Evolutionary conservation across 1,284 basidiomycete species (phyloP).

Genomic region (Agaricales sp.): DNA sequence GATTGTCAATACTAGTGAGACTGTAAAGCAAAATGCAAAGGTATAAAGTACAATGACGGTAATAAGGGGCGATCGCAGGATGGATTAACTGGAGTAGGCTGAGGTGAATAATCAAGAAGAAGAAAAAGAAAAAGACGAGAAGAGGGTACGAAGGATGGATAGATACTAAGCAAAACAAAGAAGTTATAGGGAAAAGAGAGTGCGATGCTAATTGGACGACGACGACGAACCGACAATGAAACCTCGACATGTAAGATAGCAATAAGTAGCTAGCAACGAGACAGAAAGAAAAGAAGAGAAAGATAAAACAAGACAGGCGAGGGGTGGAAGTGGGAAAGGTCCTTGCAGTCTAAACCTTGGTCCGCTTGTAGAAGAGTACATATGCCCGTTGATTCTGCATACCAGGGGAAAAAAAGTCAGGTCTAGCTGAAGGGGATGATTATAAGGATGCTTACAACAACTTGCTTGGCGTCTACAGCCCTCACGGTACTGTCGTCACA

Average conservation of each 20-base stretch:
- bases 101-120: not conserved
- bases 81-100: no score
- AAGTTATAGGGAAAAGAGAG: not conserved
- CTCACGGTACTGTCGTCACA: slow-evolving; percentile 81
- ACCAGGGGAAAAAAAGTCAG: slow-evolving; percentile 9
- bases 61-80: not conserved
- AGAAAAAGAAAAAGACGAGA: not conserved
- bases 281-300: slow-evolving; percentile 4
- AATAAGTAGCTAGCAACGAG: slow-evolving; percentile 12
- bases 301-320: slow-evolving; percentile 1
- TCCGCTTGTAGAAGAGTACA: slow-evolving; percentile 79
- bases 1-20: not conserved
- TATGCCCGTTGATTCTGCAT: slow-evolving; percentile 81
- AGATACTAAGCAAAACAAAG: not conserved
- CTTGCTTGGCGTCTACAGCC: slow-evolving; percentile 60
- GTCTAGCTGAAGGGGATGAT: not conserved
- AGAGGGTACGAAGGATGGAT: not conserved
- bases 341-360: slow-evolving; percentile 33
- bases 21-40: not conserved
- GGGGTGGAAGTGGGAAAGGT: not conserved
- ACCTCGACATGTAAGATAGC: slow-evolving; percentile 1
- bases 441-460: slow-evolving; percentile 59
- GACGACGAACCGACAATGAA: no score
- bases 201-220: slow-evolving; percentile 1
- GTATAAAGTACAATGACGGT: not conserved